phyloP scores from a whole-genome alignment of 176 grass and related monocot species.

The Triticum dicoccoides region DNA sequence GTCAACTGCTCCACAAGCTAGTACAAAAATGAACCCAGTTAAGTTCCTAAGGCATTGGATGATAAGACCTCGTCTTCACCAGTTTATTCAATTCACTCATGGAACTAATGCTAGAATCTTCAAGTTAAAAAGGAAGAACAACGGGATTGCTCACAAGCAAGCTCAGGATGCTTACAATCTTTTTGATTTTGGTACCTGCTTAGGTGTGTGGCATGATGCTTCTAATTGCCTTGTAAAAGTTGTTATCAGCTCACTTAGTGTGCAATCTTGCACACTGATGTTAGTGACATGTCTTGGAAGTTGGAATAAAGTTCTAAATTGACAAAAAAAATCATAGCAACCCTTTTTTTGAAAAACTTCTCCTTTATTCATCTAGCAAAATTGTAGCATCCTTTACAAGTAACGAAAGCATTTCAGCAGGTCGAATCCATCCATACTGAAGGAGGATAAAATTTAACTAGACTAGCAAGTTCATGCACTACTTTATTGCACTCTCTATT shows the following conservation, averaged over 20 bases:
- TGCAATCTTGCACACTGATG: not conserved
- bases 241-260: not conserved
- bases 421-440: no score
- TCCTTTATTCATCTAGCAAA: no score
- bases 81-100: not conserved
- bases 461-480: no score
- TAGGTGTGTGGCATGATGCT: not conserved
- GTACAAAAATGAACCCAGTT: not conserved
- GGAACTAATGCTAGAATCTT: not conserved
- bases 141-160: not conserved
- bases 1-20: not conserved
- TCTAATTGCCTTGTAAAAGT: not conserved
- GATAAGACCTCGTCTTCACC: not conserved
- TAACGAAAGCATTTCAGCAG: no score
- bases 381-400: no score
- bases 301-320: not conserved
- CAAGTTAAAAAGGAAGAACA: not conserved
- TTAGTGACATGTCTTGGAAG: not conserved
- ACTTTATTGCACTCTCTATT: no score
- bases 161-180: not conserved
- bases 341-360: no score
- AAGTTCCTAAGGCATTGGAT: not conserved
- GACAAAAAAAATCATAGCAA: no score
- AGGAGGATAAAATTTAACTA: no score
- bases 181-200: not conserved